Conservation (phyloP, 352 stramenopile genomes). For the Globisporangium polare region DNA sequence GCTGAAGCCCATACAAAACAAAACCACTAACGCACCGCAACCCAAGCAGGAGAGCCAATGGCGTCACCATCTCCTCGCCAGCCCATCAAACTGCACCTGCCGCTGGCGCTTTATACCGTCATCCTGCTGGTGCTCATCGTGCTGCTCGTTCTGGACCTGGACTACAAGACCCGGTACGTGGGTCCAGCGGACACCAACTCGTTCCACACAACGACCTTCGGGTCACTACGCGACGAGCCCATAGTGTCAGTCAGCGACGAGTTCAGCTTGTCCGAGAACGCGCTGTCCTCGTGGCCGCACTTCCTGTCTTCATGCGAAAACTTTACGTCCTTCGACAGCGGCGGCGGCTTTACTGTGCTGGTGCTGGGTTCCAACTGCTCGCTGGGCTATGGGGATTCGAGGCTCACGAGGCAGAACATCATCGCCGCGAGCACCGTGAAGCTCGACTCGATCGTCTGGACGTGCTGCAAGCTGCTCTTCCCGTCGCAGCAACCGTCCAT, state of each 20-base stretch:
- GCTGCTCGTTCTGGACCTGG: constrained; percentile 9
- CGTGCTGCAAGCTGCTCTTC: constrained; percentile 21
- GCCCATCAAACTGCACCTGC: constrained; percentile 5
- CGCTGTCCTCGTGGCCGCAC: constrained; percentile 17
- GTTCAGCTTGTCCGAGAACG: not conserved
- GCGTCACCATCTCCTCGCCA: not conserved
- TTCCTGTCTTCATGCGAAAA: constrained; percentile 18
- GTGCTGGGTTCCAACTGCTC: constrained; percentile 17
- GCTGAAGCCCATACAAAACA: not conserved
- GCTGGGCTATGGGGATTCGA: constrained; percentile 5
- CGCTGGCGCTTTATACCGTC: not conserved
- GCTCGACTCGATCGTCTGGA: constrained; percentile 22
- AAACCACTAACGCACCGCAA: not conserved
- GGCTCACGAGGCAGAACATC: constrained; percentile 13
- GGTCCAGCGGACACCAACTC: constrained; percentile 5
- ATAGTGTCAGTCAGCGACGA: not conserved
- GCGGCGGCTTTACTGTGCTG: constrained; percentile 14
- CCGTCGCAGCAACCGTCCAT: constrained; percentile 18
- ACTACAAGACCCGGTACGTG: constrained; percentile 10
- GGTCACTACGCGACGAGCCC: not conserved
- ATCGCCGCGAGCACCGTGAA: constrained; percentile 17
- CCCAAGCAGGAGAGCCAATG: not conserved
- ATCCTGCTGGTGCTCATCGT: constrained; percentile 4
- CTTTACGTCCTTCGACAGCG: constrained; percentile 17
- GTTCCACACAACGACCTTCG: constrained; percentile 10